These are phyloP conservation scores for Spinacia oleracea DNA, from an alignment of 179 eudicot species.

Conservation along the genomic window DNA sequence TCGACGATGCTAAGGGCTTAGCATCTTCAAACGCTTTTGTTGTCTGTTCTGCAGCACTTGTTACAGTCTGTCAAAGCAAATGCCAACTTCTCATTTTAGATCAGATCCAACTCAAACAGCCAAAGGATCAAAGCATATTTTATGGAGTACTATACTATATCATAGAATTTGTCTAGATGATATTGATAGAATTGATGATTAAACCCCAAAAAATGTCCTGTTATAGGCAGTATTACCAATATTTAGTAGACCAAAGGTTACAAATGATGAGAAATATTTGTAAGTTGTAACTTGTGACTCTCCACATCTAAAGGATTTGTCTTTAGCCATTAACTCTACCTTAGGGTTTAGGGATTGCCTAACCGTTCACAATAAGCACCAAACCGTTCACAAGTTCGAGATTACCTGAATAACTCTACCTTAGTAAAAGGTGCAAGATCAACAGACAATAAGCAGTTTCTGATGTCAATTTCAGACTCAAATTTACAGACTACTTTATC, in stretches of 20 bases:
- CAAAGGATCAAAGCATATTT: background rate
- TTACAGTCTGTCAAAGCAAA: conserved; percentile 56
- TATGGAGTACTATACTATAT: background rate
- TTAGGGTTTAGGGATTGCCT: too few relatives aligned
- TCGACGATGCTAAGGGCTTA: conserved; percentile 77
- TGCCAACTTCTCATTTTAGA: conserved; percentile 6
- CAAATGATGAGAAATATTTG: background rate
- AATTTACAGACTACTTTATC: background rate
- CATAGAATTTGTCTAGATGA: background rate
- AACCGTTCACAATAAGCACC: background rate
- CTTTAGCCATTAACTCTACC: background rate
- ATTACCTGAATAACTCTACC: background rate
- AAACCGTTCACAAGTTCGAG: background rate
- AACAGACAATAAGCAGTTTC: background rate
- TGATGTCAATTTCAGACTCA: background rate
- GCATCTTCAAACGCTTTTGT: conserved; percentile 67
- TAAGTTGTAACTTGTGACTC: background rate
- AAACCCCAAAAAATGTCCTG: background rate
- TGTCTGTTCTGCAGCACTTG: conserved; percentile 82
- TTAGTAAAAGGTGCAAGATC: background rate
- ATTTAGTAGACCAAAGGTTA: background rate
- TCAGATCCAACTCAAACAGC: background rate
- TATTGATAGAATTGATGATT: too few relatives aligned
- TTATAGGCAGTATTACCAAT: background rate
- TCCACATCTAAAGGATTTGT: background rate